Evolutionary conservation across 2,329 filamentous ascomycete genomes (phyloP), one percentile per base, ranked within the genome.

Genomic region (Keithomyces neogunnii): DNA sequence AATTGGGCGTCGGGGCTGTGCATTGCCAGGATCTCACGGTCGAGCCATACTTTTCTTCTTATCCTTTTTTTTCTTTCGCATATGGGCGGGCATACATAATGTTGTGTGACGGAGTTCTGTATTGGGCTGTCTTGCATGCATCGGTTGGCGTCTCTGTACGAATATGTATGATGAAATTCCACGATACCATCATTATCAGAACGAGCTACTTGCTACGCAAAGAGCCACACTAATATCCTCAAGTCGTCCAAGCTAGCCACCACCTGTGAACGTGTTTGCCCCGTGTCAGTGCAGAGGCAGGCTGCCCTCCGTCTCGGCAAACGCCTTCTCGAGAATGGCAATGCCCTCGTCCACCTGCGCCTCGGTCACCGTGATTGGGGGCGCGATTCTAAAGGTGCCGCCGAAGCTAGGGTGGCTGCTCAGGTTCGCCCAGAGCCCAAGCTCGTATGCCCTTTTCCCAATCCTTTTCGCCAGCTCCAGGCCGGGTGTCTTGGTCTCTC

Each of bases 351-450:
- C 64, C 44, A 81, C 61, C 62, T 80, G 68, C 45, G 73, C 67
- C 31, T 69, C 69, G 0, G 73, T 73, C 7, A 83, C 75, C 0
- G 77, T 82, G 40, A 85, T 77, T 0, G 81, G 80, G 29, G 80
- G 81, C 4, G 80, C 80, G 48, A 84, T 75, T 9, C 81, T 66
- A 53, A 84, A 81, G 0, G 77, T 73, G 3, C 79, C 81, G 0
- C 75, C 73, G 60, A 82, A 80, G 45, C 72, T 75, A 5, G 71
- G 71, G 58, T 77, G 72, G 43, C 70, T 79, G 28, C 74, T 73
- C 32, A 84, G 53, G 59, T 84, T 82, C 4, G 76, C 76, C 66
- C 76, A 83, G 1, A 83, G 59, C 0, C 81, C 80, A 19, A 77
- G 59, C 42, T 73, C 70, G 47, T 73, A 73, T 51, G 77, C 76